These are phyloP conservation scores for Clathrospora elynae DNA, from an alignment of 2,329 filamentous ascomycete species.

Conservation along the genomic window DNA sequence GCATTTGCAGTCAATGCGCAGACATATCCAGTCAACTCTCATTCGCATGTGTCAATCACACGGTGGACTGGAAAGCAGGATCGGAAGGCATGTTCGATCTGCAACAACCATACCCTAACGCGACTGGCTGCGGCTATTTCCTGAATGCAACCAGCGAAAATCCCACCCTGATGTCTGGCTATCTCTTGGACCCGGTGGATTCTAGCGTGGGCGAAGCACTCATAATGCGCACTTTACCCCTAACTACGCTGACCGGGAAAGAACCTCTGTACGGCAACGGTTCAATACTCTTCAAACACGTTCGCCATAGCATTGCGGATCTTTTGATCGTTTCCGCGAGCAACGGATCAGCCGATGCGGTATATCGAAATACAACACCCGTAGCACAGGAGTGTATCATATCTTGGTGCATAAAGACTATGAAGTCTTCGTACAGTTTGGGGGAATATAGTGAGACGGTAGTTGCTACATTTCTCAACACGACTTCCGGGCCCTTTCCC, in stretches of 20 bases:
- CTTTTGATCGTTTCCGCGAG: conserved; percentile 12
- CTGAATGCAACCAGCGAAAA: conserved; percentile 22
- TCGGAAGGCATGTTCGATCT: neutral
- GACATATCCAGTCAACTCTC: conserved; percentile 20
- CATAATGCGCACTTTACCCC: conserved; percentile 16
- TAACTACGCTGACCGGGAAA: conserved; percentile 2
- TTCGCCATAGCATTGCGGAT: conserved; percentile 15
- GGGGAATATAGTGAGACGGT: conserved; percentile 23
- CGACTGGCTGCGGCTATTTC: conserved; percentile 34
- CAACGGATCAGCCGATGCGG: conserved; percentile 2
- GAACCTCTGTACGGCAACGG: conserved; percentile 15
- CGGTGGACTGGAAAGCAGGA: conserved; percentile 26
- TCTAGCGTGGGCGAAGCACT: conserved; percentile 17
- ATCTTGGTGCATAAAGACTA: conserved; percentile 31
- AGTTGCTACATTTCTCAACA: conserved; percentile 12
- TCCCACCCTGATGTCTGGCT: conserved; percentile 31
- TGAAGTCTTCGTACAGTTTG: conserved; percentile 23
- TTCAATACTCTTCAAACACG: conserved; percentile 23
- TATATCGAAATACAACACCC: conserved; percentile 14
- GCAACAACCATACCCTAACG: conserved; percentile 17
- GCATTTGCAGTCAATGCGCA: conserved; percentile 32
- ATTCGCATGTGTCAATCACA: conserved; percentile 15
- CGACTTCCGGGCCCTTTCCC: conserved; percentile 11
- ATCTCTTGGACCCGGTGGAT: conserved; percentile 4
- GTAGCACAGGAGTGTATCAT: conserved; percentile 28